Conservation (phyloP, 2,329 filamentous ascomycete genomes). For the Clarireedia monteithiana region DNA sequence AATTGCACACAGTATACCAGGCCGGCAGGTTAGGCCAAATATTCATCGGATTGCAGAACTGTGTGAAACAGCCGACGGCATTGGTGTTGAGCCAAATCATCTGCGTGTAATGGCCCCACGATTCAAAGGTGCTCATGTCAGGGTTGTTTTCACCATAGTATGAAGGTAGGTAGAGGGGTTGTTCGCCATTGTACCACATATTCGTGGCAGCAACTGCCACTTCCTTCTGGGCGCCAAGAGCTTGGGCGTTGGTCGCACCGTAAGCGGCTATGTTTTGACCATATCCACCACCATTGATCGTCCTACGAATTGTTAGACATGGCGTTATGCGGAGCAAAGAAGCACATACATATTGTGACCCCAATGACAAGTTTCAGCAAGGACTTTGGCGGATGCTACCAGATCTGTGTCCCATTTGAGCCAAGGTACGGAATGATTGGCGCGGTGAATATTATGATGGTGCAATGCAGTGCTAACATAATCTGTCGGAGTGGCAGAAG, state of each 20-base stretch:
- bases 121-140: constrained; percentile 52
- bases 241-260: constrained; percentile 35
- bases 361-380: constrained; percentile 11
- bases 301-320: constrained; percentile 27
- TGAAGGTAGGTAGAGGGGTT: constrained; percentile 43
- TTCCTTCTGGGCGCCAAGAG: constrained; percentile 41
- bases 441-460: constrained; percentile 10
- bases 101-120: constrained; percentile 69
- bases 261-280: constrained; percentile 85
- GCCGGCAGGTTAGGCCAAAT: constrained; percentile 30
- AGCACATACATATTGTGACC: constrained; percentile 51
- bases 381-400: constrained; percentile 8
- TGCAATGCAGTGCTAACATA: constrained; percentile 9
- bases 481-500: constrained; percentile 7
- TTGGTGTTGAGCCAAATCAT: constrained; percentile 59
- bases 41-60: constrained; percentile 44
- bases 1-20: constrained; percentile 86
- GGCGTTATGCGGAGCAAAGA: background rate
- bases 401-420: constrained; percentile 4
- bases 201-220: constrained; percentile 63
- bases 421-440: constrained; percentile 8
- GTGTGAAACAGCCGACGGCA: constrained; percentile 52
- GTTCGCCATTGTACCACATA: constrained; percentile 85
- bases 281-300: constrained; percentile 54
- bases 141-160: constrained; percentile 54